Evolutionary conservation across 2,329 filamentous ascomycete genomes (phyloP), one percentile per base, ranked within the genome.

Genomic region (Calycina marina): DNA sequence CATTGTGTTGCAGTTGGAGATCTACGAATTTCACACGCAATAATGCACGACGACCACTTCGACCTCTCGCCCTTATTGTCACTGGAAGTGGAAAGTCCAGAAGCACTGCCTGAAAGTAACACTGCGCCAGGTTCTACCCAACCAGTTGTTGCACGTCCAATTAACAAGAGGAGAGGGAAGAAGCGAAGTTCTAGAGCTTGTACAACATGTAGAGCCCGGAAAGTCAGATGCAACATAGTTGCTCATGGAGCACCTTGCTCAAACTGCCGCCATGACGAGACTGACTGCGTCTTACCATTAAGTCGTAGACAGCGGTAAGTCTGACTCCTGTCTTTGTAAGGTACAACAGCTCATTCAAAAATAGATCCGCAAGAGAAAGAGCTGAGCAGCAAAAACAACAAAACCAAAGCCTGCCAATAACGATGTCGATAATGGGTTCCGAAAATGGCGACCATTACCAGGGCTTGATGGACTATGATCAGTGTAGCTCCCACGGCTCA

Each of bases 251-350:
- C 36, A 8, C 38, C 38, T 6, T 40, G 38, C 30, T 33, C 30
- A 10, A 40, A 40, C 32, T 40, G 38, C 25, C 18, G 30, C 6
- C 38, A 40, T 34, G 36, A 40, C 22, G 38, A 38, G 28, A 28
- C 38, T 24, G 38, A 38, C 2, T 40, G 38, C 26, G 35, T 36
- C 27, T 16, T 40, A 9, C 38, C 38, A 18, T 18, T 40, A n/a
- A 38, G 31, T 25, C 26, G 36, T 4, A 33, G 36, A 30, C 35
- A 38, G 14, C 30, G 36, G 38, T 40, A 25, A 9, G 35, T 22
- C 8, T 9, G n/a, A 2, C n/a, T 22, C 3, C 20, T 8, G 20
- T 22, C n/a, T n/a, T 22, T 8, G n/a, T 22, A n/a, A 3, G 3
- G 8, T 22, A n/a, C 3, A 9, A n/a, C 8, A 22, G 20, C 20